Conservation (phyloP, 495 filamentous ascomycete genomes). For the Entonaema liquescens region DNA sequence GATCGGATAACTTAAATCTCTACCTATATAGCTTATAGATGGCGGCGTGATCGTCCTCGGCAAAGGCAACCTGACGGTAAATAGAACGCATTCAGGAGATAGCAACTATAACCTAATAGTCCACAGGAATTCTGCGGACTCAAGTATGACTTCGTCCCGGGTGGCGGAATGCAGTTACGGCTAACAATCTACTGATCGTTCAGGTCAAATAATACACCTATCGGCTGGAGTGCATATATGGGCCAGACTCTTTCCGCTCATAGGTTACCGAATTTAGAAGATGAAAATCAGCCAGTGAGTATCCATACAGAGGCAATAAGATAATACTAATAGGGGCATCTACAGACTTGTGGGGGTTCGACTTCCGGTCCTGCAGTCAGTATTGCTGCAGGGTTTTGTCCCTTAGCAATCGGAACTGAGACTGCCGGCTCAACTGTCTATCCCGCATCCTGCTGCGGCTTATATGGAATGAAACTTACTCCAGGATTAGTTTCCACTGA, state of each 20-base stretch:
- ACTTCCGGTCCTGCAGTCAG: background rate
- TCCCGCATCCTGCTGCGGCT: background rate
- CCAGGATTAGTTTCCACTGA: background rate
- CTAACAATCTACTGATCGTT: background rate
- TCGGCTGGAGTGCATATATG: constrained; percentile 9
- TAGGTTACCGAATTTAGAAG: constrained; percentile 4
- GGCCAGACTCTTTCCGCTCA: constrained; percentile 8
- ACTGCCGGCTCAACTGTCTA: background rate
- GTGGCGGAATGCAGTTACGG: background rate
- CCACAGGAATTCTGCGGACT: background rate
- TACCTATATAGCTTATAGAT: background rate
- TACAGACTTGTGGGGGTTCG: background rate
- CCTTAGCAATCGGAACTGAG: background rate
- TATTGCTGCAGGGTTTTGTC: background rate
- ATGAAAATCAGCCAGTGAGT: background rate
- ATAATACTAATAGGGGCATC: background rate
- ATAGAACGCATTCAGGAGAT: background rate
- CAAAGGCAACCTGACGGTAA: background rate
- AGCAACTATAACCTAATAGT: background rate
- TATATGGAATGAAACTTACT: background rate
- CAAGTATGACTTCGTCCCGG: background rate
- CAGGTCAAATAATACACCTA: constrained; percentile 1
- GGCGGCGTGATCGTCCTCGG: background rate
- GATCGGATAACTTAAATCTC: background rate
- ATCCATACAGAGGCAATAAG: background rate